phyloP scores from a whole-genome alignment of 129 eudicot genomes.

The Kitagawia praeruptora region DNA sequence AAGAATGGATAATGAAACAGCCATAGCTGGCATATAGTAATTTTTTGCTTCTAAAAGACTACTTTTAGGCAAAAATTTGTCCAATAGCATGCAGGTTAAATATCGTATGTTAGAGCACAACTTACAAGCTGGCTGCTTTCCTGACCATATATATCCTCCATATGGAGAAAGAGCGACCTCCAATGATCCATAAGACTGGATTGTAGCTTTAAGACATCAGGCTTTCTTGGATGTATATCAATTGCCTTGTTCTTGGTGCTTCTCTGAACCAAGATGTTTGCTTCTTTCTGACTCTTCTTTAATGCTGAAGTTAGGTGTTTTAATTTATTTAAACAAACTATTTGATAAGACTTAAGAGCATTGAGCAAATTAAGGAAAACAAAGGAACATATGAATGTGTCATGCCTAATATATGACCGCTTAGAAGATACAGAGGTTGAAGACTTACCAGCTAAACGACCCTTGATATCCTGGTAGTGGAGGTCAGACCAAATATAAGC shows the following conservation, averaged over 20 bases:
- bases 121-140: slow-evolving; percentile 88
- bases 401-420: not conserved
- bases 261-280: slow-evolving; percentile 49
- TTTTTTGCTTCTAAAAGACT: not conserved
- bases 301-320: slow-evolving; percentile 26
- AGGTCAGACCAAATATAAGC: slow-evolving; percentile 87
- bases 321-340: not conserved
- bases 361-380: not conserved
- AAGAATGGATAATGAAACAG: not conserved
- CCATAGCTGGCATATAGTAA: not conserved
- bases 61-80: not conserved
- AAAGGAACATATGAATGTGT: not conserved
- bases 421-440: not conserved
- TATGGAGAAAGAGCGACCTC: slow-evolving; percentile 73
- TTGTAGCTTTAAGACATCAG: slow-evolving; percentile 35
- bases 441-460: slow-evolving; percentile 63
- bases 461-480: slow-evolving; percentile 81
- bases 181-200: slow-evolving; percentile 57
- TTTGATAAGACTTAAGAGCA: no score
- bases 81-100: not conserved
- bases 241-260: slow-evolving; percentile 30
- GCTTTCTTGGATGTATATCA: slow-evolving; percentile 23
- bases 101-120: slow-evolving; percentile 3
- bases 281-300: slow-evolving; percentile 81
- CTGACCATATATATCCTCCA: slow-evolving; percentile 48